Conservation (phyloP, 2,329 filamentous ascomycete genomes). For the Penicillium digitatum region DNA sequence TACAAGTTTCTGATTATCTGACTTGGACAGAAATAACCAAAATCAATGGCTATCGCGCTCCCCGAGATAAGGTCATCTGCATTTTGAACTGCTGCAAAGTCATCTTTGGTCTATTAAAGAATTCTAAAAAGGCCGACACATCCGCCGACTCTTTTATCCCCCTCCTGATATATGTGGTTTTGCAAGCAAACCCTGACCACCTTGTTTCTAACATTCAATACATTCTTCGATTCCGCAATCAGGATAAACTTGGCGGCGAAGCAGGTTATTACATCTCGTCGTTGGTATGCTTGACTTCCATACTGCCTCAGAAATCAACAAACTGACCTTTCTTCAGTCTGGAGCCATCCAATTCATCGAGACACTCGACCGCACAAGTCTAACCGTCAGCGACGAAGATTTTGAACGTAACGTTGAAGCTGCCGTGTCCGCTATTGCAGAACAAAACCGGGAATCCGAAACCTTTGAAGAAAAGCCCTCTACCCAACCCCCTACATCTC, state of each 20-base stretch:
- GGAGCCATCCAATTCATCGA: conserved; percentile 96
- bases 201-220: conserved; percentile 98
- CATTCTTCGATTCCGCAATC: conserved; percentile 92
- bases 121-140: conserved; percentile 79
- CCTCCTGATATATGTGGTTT: conserved; percentile 88
- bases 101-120: conserved; percentile 89
- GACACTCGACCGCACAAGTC: conserved; percentile 85
- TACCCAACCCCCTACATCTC: conserved; percentile 56
- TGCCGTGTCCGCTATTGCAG: conserved; percentile 90
- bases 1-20: not conserved
- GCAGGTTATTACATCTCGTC: conserved; percentile 97
- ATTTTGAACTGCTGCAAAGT: conserved; percentile 99
- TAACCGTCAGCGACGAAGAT: conserved; percentile 91
- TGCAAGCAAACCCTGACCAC: conserved; percentile 91
- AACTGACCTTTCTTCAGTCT: conserved; percentile 26
- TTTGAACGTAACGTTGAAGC: conserved; percentile 96
- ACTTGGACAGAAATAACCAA: conserved; percentile 74
- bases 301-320: not conserved
- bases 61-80: conserved; percentile 96
- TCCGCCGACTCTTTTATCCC: conserved; percentile 96
- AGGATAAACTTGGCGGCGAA: conserved; percentile 95
- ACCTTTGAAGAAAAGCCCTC: conserved; percentile 38
- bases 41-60: conserved; percentile 95
- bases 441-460: conserved; percentile 68
- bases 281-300: conserved; percentile 53